phyloP scores from a whole-genome alignment of 176 grass and related monocot genomes.

The Oryza longistaminata region DNA sequence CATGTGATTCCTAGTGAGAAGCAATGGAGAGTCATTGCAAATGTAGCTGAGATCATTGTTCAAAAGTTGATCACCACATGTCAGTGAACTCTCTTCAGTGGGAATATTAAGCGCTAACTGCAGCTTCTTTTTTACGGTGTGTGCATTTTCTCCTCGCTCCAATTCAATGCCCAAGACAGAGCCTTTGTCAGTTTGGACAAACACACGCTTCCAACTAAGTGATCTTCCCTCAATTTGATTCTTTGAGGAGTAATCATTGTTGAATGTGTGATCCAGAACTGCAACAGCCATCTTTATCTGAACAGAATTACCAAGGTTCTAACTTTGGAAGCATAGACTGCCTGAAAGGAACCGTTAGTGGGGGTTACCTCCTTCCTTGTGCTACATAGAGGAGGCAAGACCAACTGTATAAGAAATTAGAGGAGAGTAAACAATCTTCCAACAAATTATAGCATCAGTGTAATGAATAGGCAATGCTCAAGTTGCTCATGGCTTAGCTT shows the following conservation, averaged over 20 bases:
- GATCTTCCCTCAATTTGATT: constrained; percentile 41
- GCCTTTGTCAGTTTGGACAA: constrained; percentile 68
- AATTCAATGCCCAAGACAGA: constrained; percentile 70
- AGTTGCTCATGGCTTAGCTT: not conserved
- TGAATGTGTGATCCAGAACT: constrained; percentile 38
- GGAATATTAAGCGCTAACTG: constrained; percentile 65
- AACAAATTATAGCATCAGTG: not conserved
- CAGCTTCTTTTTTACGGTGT: constrained; percentile 69
- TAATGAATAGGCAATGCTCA: not conserved
- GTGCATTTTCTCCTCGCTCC: constrained; percentile 69
- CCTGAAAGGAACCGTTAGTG: not conserved
- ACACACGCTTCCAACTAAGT: constrained; percentile 54
- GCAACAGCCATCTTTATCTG: constrained; percentile 57
- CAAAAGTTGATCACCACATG: constrained; percentile 60
- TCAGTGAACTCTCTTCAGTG: constrained; percentile 57
- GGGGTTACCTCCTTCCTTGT: constrained; percentile 26
- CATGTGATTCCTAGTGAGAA: constrained; percentile 64
- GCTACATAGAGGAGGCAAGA: not conserved
- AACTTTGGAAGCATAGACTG: constrained; percentile 33
- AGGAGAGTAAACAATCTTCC: constrained; percentile 1
- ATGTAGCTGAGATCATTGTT: constrained; percentile 67
- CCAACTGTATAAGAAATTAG: constrained; percentile 1
- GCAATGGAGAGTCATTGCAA: constrained; percentile 61
- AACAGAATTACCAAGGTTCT: constrained; percentile 52
- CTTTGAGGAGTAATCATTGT: constrained; percentile 35